Percentiles rank a stretch among this genome's conserved stretches.
Conservation (phyloP, 192 early-diverging fungal genomes). For the Rhizoclosmatium globosum region DNA sequence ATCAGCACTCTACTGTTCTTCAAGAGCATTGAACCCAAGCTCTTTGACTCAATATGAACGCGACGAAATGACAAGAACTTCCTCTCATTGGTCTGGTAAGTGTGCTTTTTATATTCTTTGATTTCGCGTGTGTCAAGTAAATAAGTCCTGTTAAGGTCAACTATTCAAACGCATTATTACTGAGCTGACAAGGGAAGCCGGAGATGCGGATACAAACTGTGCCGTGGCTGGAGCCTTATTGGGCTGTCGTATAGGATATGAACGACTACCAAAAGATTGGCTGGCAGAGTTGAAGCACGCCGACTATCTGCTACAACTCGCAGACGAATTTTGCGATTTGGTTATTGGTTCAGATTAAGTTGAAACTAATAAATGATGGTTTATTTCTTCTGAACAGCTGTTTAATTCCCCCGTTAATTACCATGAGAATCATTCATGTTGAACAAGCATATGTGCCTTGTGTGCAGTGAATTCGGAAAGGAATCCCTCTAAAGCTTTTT, state of each 20-base stretch:
- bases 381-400: no score
- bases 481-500: not conserved
- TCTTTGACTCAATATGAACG: not conserved
- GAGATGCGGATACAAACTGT: conserved; percentile 66
- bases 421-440: no score
- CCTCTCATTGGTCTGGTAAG: no score
- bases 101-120: no score
- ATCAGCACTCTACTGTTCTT: conserved; percentile 44
- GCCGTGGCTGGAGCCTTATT: conserved; percentile 62
- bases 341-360: no score
- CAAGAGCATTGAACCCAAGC: conserved; percentile 35
- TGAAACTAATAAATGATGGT: no score
- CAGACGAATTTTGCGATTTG: not conserved
- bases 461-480: not conserved
- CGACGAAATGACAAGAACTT: not conserved
- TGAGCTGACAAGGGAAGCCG: conserved; percentile 59
- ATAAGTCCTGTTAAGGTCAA: conserved; percentile 12
- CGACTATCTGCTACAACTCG: not conserved
- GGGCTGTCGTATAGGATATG: conserved; percentile 54
- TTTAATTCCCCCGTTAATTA: no score
- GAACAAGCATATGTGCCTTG: not conserved
- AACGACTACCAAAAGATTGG: conserved; percentile 59
- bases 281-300: conserved; percentile 42
- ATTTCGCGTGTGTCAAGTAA: not conserved
- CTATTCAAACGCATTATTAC: conserved; percentile 55